Base-by-base conservation (phyloP, 495 filamentous ascomycete genomes). In the Xylona heveae region DNA sequence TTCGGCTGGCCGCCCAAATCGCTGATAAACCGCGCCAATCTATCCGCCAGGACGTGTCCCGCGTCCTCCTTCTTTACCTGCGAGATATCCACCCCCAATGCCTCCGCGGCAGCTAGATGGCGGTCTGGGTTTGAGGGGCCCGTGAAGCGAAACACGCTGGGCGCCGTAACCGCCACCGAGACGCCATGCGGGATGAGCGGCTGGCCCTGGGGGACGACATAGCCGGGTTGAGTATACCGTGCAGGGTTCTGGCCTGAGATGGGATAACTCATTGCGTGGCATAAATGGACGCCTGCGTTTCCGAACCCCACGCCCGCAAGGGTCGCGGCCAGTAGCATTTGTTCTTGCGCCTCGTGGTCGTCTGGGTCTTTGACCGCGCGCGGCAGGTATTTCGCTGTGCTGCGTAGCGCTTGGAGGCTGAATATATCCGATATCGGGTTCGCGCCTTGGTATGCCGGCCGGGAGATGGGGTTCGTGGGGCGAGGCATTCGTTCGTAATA, bases 341-440 rank as follows among this genome's bases (percentile, higher is more conserved):
- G 64, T 6, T 61, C 70, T 54, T 94, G 85, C 0, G 88, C 88
- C 47, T 94, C 88, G 33, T 62, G 56, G 52, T 95, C 90, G 5
- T 90, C 82, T 0, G 82, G 82, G 40, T 97, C 81, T 22, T 62
- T 66, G 6, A 82, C 75, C 2, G 81, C 72, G 28, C 84, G 68
- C 1, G 82, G 88, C 0, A 97, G 72, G 49, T 93, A 95, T 47
- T 92, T 81, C 24, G 91, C 66, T 0, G 80, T 85, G 48, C 61
- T 61, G 21, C 68, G 59, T 2, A 97, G 65, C 2, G 85, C 80
- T 34, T 74, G 70, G 9, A 95, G 61, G 16, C 75, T 82, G 58
- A 97, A 97, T 36, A 97, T 80, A 45, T 97, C 88, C 14, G 77
- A 85, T 30, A 97, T 95, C 2, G 88, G 88, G 49, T 97, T 97